Percentiles rank a stretch among this genome's conserved stretches.
These are phyloP conservation scores for Verticillium longisporum DNA, from an alignment of 2,329 filamentous ascomycete species.

Conservation along the genomic window DNA sequence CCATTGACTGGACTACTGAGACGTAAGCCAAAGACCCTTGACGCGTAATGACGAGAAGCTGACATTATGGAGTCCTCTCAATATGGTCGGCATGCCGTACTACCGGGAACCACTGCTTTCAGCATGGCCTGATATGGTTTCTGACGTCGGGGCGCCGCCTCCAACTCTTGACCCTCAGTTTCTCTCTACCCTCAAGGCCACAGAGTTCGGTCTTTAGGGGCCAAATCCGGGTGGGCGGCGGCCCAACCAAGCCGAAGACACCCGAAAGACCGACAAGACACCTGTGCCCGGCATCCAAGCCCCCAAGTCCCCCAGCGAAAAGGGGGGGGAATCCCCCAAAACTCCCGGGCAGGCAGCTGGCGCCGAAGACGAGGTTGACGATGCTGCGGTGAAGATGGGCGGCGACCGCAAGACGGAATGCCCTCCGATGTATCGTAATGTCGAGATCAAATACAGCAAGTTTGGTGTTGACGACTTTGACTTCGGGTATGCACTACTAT, in stretches of 20 bases:
- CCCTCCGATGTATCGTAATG: constrained; percentile 81
- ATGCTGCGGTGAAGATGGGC: constrained; percentile 59
- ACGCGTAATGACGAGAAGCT: constrained; percentile 1
- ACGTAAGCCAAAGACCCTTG: constrained; percentile 40
- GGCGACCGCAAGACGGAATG: constrained; percentile 75
- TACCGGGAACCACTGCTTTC: constrained; percentile 86
- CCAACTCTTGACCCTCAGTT: constrained; percentile 66
- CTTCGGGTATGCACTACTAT: constrained; percentile 61
- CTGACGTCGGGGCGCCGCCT: constrained; percentile 79
- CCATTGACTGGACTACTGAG: constrained; percentile 64
- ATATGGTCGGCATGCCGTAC: constrained; percentile 82
- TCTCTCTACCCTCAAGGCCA: constrained; percentile 59
- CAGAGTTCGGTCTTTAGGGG: constrained; percentile 72
- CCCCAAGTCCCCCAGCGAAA: constrained; percentile 93
- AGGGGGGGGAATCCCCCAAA: constrained; percentile 62
- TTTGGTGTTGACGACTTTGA: constrained; percentile 99
- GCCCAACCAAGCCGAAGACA: constrained; percentile 80
- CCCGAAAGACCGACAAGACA: constrained; percentile 54
- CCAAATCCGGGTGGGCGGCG: constrained; percentile 66
- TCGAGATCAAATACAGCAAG: constrained; percentile 98
- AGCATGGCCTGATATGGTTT: constrained; percentile 81
- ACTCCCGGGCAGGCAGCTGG: constrained; percentile 32
- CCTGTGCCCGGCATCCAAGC: constrained; percentile 58
- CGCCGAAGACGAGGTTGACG: constrained; percentile 39
- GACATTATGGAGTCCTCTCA: constrained; percentile 58